phyloP scores from a whole-genome alignment of 139 green algal genomes.

The Micractinium sp. region DNA sequence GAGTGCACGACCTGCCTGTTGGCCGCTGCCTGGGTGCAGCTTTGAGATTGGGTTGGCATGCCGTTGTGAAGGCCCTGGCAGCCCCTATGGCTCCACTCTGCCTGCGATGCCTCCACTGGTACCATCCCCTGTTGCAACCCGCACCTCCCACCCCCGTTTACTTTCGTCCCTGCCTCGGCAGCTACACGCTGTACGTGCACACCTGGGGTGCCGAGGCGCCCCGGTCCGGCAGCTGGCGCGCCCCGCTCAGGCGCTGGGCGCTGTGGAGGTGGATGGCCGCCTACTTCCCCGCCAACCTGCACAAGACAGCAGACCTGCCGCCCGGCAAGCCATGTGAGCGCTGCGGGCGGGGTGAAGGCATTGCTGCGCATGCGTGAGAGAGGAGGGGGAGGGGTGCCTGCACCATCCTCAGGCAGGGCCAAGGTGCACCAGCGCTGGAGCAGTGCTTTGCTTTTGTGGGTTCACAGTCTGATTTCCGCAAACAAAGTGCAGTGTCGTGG shows the following conservation, averaged over 20 bases:
- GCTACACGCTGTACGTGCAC: not conserved
- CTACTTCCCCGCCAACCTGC: constrained; percentile 37
- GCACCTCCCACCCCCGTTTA: not conserved
- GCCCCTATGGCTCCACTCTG: no score
- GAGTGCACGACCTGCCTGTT: not conserved
- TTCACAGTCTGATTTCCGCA: no score
- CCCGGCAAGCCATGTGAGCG: constrained; percentile 8
- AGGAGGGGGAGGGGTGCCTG: not conserved
- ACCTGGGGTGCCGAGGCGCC: not conserved
- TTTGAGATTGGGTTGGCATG: no score
- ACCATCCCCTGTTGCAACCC: no score
- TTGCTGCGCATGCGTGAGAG: not conserved
- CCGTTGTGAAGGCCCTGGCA: no score
- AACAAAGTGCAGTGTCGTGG: no score
- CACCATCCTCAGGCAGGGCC: not conserved
- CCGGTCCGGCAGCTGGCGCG: constrained; percentile 7
- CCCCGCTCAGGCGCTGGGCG: constrained; percentile 19
- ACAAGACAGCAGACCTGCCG: constrained; percentile 41
- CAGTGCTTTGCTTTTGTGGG: not conserved
- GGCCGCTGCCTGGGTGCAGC: no score
- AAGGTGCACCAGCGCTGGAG: not conserved
- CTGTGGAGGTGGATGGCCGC: constrained; percentile 28
- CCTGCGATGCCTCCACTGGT: no score
- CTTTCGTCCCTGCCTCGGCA: not conserved
- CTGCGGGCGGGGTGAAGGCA: not conserved